Conservation (phyloP, 345 rosid species). For the Melaleuca alternifolia region DNA sequence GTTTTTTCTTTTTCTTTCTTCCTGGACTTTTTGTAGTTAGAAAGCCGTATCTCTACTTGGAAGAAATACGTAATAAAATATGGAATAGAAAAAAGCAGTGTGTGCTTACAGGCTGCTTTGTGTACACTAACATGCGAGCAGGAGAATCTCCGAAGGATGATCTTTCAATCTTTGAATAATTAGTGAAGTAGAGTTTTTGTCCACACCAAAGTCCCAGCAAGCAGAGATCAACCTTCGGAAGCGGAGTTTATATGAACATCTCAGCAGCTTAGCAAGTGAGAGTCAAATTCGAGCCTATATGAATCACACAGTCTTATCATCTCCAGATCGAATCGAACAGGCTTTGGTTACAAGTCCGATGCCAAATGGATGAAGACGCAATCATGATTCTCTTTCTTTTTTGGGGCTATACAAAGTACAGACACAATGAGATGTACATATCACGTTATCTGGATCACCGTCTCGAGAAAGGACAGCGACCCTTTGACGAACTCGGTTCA, state of each 20-base stretch:
- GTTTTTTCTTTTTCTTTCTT: not conserved
- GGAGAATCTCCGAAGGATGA: not conserved
- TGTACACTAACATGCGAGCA: not conserved
- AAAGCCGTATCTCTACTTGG: not conserved
- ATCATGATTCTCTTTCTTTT: not conserved
- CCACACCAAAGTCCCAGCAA: not conserved
- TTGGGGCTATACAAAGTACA: not conserved
- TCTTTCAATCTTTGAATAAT: not conserved
- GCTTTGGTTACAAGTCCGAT: not conserved
- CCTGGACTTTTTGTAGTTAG: not conserved
- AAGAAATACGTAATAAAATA: not conserved
- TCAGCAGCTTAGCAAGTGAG: not conserved
- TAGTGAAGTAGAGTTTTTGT: not conserved
- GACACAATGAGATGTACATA: not conserved
- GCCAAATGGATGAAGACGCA: not conserved
- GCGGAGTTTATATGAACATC: not conserved
- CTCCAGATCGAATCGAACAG: not conserved
- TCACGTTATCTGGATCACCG: accelerated
- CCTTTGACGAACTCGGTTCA: not conserved
- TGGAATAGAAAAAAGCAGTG: not conserved
- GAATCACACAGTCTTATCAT: not conserved
- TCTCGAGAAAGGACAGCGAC: not conserved
- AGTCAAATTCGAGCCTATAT: not conserved
- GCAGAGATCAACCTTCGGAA: not conserved
- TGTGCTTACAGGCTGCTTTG: not conserved